Evolutionary conservation across 2,329 filamentous ascomycete genomes (phyloP), one percentile per base, ranked within the genome.

Genomic region (Colletotrichum higginsianum): DNA sequence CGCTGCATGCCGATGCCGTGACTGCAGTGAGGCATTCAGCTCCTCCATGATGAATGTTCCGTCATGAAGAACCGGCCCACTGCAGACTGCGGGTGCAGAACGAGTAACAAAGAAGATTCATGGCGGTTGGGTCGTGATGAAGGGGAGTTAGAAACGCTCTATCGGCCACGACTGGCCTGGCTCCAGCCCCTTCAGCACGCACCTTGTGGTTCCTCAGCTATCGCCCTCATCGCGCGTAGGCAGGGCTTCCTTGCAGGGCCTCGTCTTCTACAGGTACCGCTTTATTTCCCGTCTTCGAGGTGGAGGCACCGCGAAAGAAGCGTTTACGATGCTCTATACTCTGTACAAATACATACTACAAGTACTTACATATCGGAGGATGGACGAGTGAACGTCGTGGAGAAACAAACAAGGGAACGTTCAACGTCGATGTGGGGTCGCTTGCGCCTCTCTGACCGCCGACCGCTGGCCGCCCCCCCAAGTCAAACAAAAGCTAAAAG

Each of bases 121-220:
- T 35, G 35, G 26, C 56, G 18, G 66, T 62, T 61, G 50, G 35
- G 38, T 50, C n/a, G 42, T 53, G 50, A 57, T 40, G 23, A 26
- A 55, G 56, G 63, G 64, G 61, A 64, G 64, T 62, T 57, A 67
- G 67, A 64, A 57, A 67, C 63, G 56, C 62, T 50, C 56, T 61
- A 18, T 61, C 26, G 42, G 40, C 46, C 23, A 26, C 35, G 52
- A 18, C 61, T 26, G 49, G 52, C 52, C 66, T 68, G 38, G 47
- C 56, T 61, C 63, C 67, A 71, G 57, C 63, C 58, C 63, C 63
- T 61, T 67, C 63, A 61, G 67, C 64, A 38, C 50, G 44, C 42
- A 50, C 38, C 50, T 50, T 35, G 30, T 35, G 30, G 30, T 35
- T 35, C 30, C 56, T 67, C 67, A 66, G 61, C 11, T 26, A 23